Evolutionary conservation across 2,329 filamentous ascomycete species (phyloP).

Genomic region (Helminthosporium solani): DNA sequence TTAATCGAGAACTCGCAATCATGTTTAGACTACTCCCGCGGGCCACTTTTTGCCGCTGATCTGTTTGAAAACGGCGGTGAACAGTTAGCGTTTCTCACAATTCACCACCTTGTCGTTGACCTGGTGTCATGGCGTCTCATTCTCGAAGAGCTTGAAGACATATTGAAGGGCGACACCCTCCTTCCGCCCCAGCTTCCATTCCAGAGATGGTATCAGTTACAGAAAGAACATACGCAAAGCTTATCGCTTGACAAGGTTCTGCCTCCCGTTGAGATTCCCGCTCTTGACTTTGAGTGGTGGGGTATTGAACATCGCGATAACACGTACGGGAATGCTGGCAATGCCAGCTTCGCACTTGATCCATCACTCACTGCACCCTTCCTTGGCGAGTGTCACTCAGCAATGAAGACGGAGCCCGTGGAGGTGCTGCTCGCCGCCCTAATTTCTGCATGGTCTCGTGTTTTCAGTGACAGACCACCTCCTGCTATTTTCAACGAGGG

Average conservation of each 20-base stretch:
- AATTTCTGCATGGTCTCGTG: constrained; percentile 57
- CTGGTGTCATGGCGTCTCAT: constrained; percentile 51
- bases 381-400: constrained; percentile 38
- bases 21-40: constrained; percentile 26
- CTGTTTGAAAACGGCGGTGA: constrained; percentile 36
- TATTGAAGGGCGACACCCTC: constrained; percentile 30
- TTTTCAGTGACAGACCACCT: constrained; percentile 54
- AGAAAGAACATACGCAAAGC: constrained; percentile 36
- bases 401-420: constrained; percentile 55
- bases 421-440: constrained; percentile 60
- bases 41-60: constrained; percentile 37
- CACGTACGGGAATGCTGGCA: constrained; percentile 39
- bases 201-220: constrained; percentile 42
- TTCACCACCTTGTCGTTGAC: constrained; percentile 45
- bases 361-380: constrained; percentile 26
- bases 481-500: constrained; percentile 53
- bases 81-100: constrained; percentile 38
- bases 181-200: constrained; percentile 40
- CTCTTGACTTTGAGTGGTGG: constrained; percentile 42
- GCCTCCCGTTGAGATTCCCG: constrained; percentile 32
- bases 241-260: constrained; percentile 25
- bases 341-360: constrained; percentile 35
- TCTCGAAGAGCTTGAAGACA: constrained; percentile 47
- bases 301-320: constrained; percentile 40
- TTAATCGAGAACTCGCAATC: constrained; percentile 35